Evolutionary conservation across 2,329 filamentous ascomycete species (phyloP).

Genomic region (Cladobotryum protrusum): DNA sequence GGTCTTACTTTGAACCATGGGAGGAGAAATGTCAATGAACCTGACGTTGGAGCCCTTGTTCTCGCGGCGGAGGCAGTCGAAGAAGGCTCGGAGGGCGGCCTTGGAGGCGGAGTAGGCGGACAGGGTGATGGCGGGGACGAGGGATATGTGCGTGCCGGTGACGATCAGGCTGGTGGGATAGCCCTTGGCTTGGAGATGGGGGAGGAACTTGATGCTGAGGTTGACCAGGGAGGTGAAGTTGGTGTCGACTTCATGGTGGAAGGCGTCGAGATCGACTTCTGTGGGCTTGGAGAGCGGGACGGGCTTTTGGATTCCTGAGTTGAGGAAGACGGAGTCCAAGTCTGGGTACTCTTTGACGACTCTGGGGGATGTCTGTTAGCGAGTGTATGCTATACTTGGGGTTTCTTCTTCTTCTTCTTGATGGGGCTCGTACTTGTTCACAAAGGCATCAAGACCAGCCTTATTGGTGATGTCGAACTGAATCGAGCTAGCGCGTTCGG

Average conservation of each 20-base stretch:
- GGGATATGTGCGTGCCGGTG: constrained; percentile 15
- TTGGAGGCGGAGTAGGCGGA: constrained; percentile 17
- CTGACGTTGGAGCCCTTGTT: constrained; percentile 13
- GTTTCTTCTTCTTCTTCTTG: no score
- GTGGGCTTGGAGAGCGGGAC: constrained; percentile 19
- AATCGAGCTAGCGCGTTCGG: constrained; percentile 31
- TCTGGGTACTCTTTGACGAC: constrained; percentile 32
- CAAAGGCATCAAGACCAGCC: constrained; percentile 23
- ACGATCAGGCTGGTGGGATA: constrained; percentile 12
- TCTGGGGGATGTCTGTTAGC: neutral
- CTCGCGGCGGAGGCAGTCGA: constrained; percentile 16
- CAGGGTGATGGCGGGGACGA: constrained; percentile 14
- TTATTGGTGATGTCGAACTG: constrained; percentile 39
- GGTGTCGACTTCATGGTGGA: constrained; percentile 16
- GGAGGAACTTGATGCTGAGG: constrained; percentile 16
- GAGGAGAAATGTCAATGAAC: constrained; percentile 17
- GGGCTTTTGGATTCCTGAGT: constrained; percentile 47
- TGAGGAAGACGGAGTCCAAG: constrained; percentile 51
- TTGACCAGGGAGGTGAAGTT: constrained; percentile 19
- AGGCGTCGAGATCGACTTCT: constrained; percentile 21
- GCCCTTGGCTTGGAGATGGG: constrained; percentile 12
- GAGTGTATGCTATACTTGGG: neutral
- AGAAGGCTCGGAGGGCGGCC: constrained; percentile 17
- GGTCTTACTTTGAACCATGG: constrained; percentile 16
- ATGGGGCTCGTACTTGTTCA: constrained; percentile 7